These are phyloP conservation scores for Neoboletus brunneissimus DNA, from an alignment of 768 basidiomycete species.

Conservation along the genomic window DNA sequence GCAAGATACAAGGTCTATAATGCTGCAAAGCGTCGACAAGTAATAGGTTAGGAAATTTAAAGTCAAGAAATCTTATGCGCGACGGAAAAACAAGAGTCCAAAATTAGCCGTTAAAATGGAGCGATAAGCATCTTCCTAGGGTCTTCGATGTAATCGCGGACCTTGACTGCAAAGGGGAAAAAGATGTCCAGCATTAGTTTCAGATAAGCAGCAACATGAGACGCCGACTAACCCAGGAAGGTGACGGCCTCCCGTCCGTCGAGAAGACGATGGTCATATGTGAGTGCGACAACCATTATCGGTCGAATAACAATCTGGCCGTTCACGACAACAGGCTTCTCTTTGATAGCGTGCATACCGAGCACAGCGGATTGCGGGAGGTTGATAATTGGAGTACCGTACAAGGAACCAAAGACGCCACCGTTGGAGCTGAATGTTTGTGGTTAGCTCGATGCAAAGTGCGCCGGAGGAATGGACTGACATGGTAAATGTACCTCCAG, in stretches of 20 bases:
- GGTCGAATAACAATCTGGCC: conserved; percentile 96
- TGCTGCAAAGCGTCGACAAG: conserved; percentile 5
- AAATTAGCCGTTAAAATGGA: conserved; percentile 13
- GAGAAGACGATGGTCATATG: conserved; percentile 93
- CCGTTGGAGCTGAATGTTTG: conserved; percentile 77
- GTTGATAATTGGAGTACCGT: conserved; percentile 99
- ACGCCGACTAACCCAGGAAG: conserved; percentile 77
- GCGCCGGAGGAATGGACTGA: conserved; percentile 37
- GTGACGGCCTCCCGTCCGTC: conserved; percentile 96
- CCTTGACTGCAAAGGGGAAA: conserved; percentile 55
- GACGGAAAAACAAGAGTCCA: not conserved
- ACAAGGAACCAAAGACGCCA: conserved; percentile 96
- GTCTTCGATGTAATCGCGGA: conserved; percentile 94
- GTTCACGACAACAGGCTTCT: conserved; percentile 84
- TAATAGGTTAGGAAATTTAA: conserved; percentile 12
- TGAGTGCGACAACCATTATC: conserved; percentile 92
- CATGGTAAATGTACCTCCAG: conserved; percentile 99
- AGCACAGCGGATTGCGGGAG: conserved; percentile 93
- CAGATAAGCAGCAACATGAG: not conserved
- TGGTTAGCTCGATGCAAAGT: not conserved
- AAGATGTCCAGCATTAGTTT: conserved; percentile 3
- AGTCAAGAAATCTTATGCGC: too few species aligned
- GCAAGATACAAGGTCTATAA: conserved; percentile 5
- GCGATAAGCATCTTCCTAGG: conserved; percentile 86
- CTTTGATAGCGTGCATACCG: conserved; percentile 96